These are phyloP conservation scores for Antonospora locustae DNA, from an alignment of 371 early-diverging fungal species.

Conservation along the genomic window DNA sequence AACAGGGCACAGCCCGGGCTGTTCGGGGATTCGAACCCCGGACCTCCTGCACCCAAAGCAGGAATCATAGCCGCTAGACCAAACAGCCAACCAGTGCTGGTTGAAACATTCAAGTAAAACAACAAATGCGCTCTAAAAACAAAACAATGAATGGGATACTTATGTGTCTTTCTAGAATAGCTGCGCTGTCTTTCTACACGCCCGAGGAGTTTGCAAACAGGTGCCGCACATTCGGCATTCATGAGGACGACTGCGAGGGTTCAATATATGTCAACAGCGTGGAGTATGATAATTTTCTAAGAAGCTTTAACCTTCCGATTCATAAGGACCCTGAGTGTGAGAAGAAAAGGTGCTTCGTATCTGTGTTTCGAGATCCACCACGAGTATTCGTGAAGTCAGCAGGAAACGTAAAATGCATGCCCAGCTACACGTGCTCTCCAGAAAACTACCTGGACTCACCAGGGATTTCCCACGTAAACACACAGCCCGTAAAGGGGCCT, in stretches of 20 bases:
- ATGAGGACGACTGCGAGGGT: constrained; percentile 24
- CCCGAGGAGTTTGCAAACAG: constrained; percentile 7
- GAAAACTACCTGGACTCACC: too few relatives aligned
- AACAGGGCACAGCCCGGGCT: constrained; percentile 55
- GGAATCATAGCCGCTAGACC: constrained; percentile 57
- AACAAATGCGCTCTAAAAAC: background rate
- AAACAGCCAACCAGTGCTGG: constrained; percentile 42
- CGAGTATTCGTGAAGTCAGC: background rate
- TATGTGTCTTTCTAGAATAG: background rate
- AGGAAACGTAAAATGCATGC: background rate
- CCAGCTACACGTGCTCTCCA: too few relatives aligned
- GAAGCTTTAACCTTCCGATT: constrained; percentile 43
- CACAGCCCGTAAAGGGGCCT: too few relatives aligned
- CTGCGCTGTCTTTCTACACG: background rate
- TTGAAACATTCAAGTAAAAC: background rate
- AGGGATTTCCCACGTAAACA: too few relatives aligned
- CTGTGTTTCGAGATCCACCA: constrained; percentile 13
- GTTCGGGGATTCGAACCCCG: constrained; percentile 59
- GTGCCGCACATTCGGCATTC: constrained; percentile 32
- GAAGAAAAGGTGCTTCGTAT: constrained; percentile 26
- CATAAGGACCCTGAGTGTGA: constrained; percentile 27
- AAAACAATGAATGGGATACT: constrained; percentile 6
- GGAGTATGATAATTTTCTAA: constrained; percentile 33
- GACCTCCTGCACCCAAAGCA: constrained; percentile 59
- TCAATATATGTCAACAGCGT: constrained; percentile 34